These are phyloP conservation scores for Macrocybe gigantea DNA, from an alignment of 768 basidiomycete species.

Conservation along the genomic window DNA sequence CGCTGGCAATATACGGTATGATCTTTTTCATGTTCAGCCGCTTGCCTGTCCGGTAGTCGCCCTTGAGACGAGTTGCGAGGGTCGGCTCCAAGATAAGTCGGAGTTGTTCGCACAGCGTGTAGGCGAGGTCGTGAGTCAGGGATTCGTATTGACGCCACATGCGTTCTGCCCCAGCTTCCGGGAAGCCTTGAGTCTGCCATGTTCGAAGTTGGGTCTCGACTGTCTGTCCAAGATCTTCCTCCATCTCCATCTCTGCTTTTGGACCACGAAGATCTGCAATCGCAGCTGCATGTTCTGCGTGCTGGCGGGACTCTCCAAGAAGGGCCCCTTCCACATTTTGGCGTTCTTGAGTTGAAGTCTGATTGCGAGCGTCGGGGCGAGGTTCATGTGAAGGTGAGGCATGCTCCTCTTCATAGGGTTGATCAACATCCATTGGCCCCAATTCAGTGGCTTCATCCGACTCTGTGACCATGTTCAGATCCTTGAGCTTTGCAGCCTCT, in stretches of 20 bases:
- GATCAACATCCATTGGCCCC: conserved; percentile 47
- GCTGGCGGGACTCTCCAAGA: conserved; percentile 23
- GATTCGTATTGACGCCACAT: conserved; percentile 93
- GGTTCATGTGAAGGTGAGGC: conserved; percentile 10
- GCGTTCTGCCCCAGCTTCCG: conserved; percentile 51
- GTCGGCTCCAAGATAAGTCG: conserved; percentile 96
- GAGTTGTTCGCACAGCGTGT: conserved; percentile 90
- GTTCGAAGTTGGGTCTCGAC: conserved; percentile 47
- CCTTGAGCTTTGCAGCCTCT: conserved; percentile 72
- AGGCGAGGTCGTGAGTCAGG: conserved; percentile 86
- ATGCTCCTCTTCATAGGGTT: conserved; percentile 14
- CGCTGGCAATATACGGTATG: conserved; percentile 95
- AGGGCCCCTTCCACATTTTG: conserved; percentile 42
- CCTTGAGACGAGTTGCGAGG: conserved; percentile 86
- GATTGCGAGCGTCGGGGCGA: conserved; percentile 13
- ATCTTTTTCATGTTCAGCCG: conserved; percentile 98
- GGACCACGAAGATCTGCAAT: conserved; percentile 18
- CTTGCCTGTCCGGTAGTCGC: conserved; percentile 97
- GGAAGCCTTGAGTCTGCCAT: conserved; percentile 59
- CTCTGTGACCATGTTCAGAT: conserved; percentile 73
- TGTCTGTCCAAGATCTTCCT: conserved; percentile 22
- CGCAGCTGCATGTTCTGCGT: conserved; percentile 13
- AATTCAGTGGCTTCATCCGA: conserved; percentile 27
- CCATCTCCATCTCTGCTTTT: conserved; percentile 27
- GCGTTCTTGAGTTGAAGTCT: conserved; percentile 15